Conservation (phyloP, 805 yeast species). For the Priceomyces medius region DNA sequence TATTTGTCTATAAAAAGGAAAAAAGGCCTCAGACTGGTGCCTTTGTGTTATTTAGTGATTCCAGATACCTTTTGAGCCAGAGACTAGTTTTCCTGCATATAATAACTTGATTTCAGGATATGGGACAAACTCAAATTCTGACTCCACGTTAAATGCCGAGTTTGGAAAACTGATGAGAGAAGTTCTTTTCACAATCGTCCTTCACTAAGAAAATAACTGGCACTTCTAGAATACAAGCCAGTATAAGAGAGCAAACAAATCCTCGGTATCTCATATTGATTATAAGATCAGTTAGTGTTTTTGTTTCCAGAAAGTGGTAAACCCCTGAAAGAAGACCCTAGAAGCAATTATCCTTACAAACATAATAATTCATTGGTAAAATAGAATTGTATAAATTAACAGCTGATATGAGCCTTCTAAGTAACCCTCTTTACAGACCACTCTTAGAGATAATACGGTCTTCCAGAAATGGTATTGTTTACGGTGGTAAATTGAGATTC, state of each 20-base stretch:
- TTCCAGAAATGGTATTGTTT: slow-evolving; percentile 50
- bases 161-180: slow-evolving; percentile 2
- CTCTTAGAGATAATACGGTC: slow-evolving; percentile 36
- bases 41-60: too few relatives aligned
- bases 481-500: slow-evolving; percentile 62
- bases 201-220: not conserved
- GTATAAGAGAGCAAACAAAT: not conserved
- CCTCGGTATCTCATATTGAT: not conserved
- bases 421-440: slow-evolving; percentile 28
- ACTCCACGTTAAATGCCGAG: slow-evolving; percentile 3
- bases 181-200: not conserved
- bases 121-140: not conserved
- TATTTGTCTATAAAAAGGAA: too few relatives aligned
- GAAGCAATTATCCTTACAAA: not conserved
- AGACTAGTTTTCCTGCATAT: not conserved
- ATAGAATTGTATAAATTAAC: not conserved
- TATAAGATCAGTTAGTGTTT: not conserved
- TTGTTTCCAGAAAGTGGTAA: not conserved
- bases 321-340: not conserved
- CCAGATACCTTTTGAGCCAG: too few relatives aligned
- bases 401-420: slow-evolving; percentile 19
- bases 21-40: too few relatives aligned
- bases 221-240: not conserved
- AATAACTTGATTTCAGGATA: not conserved
- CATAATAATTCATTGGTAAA: not conserved